Evolutionary conservation across 2,329 filamentous ascomycete species (phyloP), one percentile per base, ranked within the genome.

Genomic region (Orbilia javanica): DNA sequence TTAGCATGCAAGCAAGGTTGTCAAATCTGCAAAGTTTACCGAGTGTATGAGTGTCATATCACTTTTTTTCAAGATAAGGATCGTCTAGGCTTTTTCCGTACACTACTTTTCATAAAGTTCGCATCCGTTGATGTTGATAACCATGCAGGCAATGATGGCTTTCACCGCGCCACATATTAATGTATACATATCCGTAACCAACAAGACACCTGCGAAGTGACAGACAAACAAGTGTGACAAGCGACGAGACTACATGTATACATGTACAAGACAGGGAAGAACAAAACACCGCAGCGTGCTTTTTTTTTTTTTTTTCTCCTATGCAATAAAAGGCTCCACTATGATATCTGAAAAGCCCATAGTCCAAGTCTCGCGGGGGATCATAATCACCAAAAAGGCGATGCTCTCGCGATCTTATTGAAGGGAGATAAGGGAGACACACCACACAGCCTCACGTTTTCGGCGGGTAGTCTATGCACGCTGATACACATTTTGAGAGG

Each of bases 11-110:
- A 62, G 57, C 50, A 73, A 25, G 68, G 46, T 73, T 55, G 15
- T 10, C 18, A 70, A n/a, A 31, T 50, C 29, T 64, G 69, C 60
- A 73, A 73, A 73, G 48, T 65, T 73, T 66, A 50, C 60, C 60
- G 69, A 57, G 48, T 31, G 15, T n/a, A 13, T 20, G 15, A 20
- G 22, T 55, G 57, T 53, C 46, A 52, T 52, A 55, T 64, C 57
- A 55, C 55, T 22, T 25, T 39, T n/a, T 60, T 8, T 57, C 27
- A 29, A 72, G 57, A 72, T 72, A 72, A 72, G 68, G 31, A 44
- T 11, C 22, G 27, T 63, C 44, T 63, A 63, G 55, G 50, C 29
- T 34, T 29, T 63, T 31, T 29, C 68, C 46, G 31, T 64, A 15
- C 20, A 25, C 55, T 39, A 1, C 15, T 36, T 27, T 34, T 22